These are phyloP conservation scores for Nicotiana sylvestris DNA, from an alignment of 257 asterid genomes.

Conservation along the genomic window DNA sequence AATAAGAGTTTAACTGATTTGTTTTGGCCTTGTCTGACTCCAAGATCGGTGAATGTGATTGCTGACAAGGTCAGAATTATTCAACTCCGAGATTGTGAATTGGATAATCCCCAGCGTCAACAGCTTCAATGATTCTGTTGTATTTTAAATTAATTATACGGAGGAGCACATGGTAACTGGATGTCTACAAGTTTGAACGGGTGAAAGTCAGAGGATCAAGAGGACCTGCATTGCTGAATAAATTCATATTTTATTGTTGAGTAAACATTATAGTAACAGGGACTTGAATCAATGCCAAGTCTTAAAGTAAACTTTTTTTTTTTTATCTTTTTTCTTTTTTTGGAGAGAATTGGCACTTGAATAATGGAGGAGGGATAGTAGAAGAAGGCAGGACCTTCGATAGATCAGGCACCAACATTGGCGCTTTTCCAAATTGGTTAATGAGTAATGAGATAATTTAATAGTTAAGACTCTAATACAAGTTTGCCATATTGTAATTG, in stretches of 20 bases:
- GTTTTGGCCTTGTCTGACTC: constrained; percentile 3
- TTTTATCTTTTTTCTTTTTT: neutral
- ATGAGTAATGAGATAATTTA: too few relatives aligned
- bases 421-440: neutral
- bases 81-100: neutral
- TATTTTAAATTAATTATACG: neutral
- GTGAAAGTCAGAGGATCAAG: constrained; percentile 26
- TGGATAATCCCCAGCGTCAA: neutral
- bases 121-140: neutral
- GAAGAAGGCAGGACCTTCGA: neutral
- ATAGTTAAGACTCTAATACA: too few relatives aligned
- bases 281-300: neutral
- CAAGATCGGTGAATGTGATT: neutral
- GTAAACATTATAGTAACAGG: neutral
- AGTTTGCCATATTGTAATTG: too few relatives aligned
- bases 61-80: neutral
- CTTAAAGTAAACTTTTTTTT: neutral
- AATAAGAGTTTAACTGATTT: neutral
- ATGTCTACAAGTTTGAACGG: constrained; percentile 11
- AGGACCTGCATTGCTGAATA: constrained; percentile 14
- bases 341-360: neutral
- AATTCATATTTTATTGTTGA: constrained; percentile 11
- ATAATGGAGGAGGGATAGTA: too few relatives aligned
- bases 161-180: constrained; percentile 23
- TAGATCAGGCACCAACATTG: too few relatives aligned